These are phyloP conservation scores for Brachypodium distachyon DNA, from an alignment of 202 grass and related monocot species.

Conservation along the genomic window DNA sequence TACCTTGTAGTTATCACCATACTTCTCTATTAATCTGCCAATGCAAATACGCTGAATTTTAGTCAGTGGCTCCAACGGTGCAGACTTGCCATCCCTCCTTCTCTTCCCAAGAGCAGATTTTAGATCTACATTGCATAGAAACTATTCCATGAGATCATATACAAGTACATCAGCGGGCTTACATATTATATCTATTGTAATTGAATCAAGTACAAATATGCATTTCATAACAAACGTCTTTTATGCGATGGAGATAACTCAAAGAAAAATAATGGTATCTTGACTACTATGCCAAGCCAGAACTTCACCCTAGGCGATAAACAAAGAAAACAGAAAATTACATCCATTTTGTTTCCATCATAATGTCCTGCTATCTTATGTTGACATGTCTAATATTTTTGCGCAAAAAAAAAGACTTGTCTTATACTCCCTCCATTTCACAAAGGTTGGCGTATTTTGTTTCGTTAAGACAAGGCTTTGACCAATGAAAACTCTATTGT, in stretches of 20 bases:
- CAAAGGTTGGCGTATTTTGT: no score
- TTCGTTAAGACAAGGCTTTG: no score
- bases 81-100: constrained; percentile 62
- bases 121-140: constrained; percentile 49
- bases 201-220: not conserved
- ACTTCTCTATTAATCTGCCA: constrained; percentile 81
- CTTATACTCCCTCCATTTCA: no score
- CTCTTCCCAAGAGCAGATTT: constrained; percentile 88
- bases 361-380: not conserved
- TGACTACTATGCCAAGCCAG: no score
- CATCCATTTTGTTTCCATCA: not conserved
- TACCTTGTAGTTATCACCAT: constrained; percentile 85
- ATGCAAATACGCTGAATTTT: constrained; percentile 59
- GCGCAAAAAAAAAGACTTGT: no score
- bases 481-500: no score
- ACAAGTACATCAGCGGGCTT: not conserved
- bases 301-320: no score
- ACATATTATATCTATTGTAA: not conserved
- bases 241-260: not conserved
- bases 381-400: not conserved
- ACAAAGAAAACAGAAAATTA: not conserved
- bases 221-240: not conserved
- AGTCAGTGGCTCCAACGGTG: constrained; percentile 58
- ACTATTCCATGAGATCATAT: not conserved
- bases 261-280: not conserved